Evolutionary conservation across 2,329 filamentous ascomycete species (phyloP).

Genomic region (Fusarium armeniacum): DNA sequence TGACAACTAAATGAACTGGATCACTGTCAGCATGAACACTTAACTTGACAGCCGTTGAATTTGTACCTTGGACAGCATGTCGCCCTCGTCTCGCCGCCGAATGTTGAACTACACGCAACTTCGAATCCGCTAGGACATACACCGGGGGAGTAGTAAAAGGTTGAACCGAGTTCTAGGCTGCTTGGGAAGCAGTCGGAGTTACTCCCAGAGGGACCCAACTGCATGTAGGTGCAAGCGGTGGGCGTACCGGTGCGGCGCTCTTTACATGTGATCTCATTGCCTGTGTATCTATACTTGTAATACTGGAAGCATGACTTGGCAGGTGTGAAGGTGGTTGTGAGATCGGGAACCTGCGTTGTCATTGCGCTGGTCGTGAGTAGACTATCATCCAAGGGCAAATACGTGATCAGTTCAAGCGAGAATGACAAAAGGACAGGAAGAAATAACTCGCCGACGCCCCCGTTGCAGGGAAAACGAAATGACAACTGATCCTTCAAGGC

Average conservation of each 20-base stretch:
- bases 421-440: neutral
- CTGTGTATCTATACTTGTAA: constrained; percentile 19
- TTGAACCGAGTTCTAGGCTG: constrained; percentile 1
- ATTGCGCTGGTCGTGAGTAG: neutral
- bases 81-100: constrained; percentile 10
- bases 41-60: fast-evolving
- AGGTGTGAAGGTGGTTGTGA: constrained; percentile 17
- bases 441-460: neutral
- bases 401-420: neutral
- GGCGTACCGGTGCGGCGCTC: neutral
- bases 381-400: neutral
- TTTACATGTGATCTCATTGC: constrained; percentile 2
- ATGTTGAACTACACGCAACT: constrained; percentile 11
- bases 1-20: constrained; percentile 17
- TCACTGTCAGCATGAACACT: neutral
- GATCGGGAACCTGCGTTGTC: constrained; percentile 6
- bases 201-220: neutral
- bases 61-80: constrained; percentile 20
- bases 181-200: neutral
- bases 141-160: constrained; percentile 9
- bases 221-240: constrained; percentile 14
- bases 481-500: constrained; percentile 1
- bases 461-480: neutral
- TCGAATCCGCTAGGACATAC: constrained; percentile 13
- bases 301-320: constrained; percentile 15